Evolutionary conservation across 2,329 filamentous ascomycete species (phyloP).

Genomic region (Penicillium sumatraense): DNA sequence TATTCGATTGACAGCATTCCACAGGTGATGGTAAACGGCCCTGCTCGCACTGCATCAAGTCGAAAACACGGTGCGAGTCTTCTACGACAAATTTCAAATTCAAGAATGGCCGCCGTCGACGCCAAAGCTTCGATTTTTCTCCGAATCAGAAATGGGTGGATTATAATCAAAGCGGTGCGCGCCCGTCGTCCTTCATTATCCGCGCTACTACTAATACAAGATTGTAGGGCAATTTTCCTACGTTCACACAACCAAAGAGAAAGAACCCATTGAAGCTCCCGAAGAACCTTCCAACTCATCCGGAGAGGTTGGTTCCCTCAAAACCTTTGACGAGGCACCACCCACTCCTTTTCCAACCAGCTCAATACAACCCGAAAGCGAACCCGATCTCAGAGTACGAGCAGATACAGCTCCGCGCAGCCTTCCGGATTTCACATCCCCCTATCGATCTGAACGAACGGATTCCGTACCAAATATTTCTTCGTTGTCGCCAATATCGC

Average conservation of each 20-base stretch:
- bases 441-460: not conserved
- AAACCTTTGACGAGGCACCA: not conserved
- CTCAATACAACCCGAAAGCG: not conserved
- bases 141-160: constrained; percentile 11
- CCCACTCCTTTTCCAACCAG: not conserved
- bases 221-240: not conserved
- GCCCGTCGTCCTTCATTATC: not conserved
- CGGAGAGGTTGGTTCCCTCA: not conserved
- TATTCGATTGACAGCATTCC: not conserved
- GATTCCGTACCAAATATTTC: not conserved
- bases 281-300: not conserved
- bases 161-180: not conserved
- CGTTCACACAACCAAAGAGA: not conserved
- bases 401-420: not conserved
- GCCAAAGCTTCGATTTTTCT: constrained; percentile 6
- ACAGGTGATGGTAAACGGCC: constrained; percentile 10
- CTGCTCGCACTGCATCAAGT: constrained; percentile 11
- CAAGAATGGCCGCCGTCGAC: constrained; percentile 5
- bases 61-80: constrained; percentile 2
- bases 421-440: not conserved
- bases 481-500: not conserved
- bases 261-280: not conserved
- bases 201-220: not conserved
- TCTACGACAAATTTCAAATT: constrained; percentile 9
- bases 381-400: not conserved